phyloP scores from a whole-genome alignment of 2,329 filamentous ascomycete genomes.

The Colletotrichum navitas region DNA sequence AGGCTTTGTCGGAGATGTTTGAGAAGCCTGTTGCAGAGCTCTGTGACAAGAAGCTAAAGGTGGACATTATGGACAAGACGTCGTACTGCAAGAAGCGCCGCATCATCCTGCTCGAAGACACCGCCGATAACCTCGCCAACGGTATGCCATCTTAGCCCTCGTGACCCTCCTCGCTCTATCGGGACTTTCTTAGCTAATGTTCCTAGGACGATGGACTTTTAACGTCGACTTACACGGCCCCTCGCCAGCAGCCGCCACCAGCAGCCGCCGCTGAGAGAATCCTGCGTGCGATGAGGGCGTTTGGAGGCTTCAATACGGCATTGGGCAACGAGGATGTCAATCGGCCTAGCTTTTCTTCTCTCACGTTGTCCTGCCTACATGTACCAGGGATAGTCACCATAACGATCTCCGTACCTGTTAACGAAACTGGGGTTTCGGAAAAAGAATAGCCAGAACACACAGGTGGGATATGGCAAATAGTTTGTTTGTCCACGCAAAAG shows the following conservation, averaged over 20 bases:
- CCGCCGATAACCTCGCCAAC: constrained; percentile 89
- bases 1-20: constrained; percentile 98
- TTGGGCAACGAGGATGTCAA: not conserved
- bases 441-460: not conserved
- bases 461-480: not conserved
- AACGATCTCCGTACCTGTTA: too few species aligned
- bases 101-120: constrained; percentile 90
- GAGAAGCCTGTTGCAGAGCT: constrained; percentile 95
- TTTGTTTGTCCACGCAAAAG: not conserved
- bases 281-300: not conserved
- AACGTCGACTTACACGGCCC: constrained; percentile 52
- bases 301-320: not conserved
- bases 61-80: constrained; percentile 99
- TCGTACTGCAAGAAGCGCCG: constrained; percentile 95
- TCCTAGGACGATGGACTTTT: constrained; percentile 61
- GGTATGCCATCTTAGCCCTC: constrained; percentile 62
- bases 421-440: not conserved
- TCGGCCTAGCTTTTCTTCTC: not conserved
- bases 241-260: constrained; percentile 43
- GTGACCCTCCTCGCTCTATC: not conserved
- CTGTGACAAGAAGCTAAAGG: constrained; percentile 88
- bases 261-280: constrained; percentile 45
- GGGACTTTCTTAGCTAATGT: constrained; percentile 45
- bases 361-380: not conserved
- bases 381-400: not conserved